These are phyloP conservation scores for Aspergillus cavernicola DNA, from an alignment of 495 filamentous ascomycete species.

Conservation along the genomic window DNA sequence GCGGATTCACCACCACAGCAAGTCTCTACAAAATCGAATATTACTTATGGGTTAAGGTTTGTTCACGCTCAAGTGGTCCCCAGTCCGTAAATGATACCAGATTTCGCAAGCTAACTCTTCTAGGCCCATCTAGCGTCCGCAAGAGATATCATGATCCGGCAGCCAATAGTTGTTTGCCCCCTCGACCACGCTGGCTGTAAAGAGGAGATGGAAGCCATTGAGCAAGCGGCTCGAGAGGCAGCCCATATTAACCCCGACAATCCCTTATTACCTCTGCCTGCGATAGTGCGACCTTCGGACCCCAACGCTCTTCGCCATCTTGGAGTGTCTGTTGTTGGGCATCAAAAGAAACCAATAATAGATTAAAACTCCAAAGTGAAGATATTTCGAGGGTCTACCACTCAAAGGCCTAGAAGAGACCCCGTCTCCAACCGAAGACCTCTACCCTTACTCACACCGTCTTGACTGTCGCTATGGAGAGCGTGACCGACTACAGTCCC, in stretches of 20 bases:
- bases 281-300: constrained; percentile 76
- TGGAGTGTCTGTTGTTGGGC: constrained; percentile 81
- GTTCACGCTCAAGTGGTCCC: constrained; percentile 14
- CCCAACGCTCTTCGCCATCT: constrained; percentile 69
- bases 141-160: constrained; percentile 82
- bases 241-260: constrained; percentile 81
- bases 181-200: constrained; percentile 94
- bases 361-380: constrained; percentile 49
- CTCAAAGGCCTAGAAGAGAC: not conserved
- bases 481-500: constrained; percentile 2
- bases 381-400: not conserved
- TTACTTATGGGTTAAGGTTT: constrained; percentile 88
- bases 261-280: constrained; percentile 77
- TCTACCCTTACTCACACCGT: not conserved
- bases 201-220: constrained; percentile 97
- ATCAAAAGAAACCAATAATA: constrained; percentile 83
- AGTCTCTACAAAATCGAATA: constrained; percentile 98
- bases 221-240: constrained; percentile 90
- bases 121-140: constrained; percentile 90
- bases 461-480: not conserved
- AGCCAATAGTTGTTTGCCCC: constrained; percentile 94
- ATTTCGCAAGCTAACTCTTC: constrained; percentile 1
- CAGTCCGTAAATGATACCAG: too few relatives aligned
- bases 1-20: constrained; percentile 88
- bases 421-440: not conserved